Evolutionary conservation across 345 rosid species (phyloP), one percentile per base, ranked within the genome.

Genomic region (Eucalyptus brandiana): DNA sequence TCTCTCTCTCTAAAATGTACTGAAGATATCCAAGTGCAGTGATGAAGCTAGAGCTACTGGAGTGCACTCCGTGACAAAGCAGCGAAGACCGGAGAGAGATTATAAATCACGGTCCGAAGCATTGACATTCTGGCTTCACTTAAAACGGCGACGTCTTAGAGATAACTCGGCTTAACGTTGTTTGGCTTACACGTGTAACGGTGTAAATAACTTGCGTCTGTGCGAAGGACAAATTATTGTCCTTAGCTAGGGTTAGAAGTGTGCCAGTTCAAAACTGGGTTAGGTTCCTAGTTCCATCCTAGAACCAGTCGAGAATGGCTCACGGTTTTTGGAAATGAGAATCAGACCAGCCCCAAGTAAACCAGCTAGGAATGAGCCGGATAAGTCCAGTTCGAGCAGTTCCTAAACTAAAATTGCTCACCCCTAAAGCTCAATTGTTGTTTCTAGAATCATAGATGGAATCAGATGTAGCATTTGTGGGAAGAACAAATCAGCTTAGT

Each of bases 281-380:
- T 18, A 1, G 45, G 14, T 72, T 34, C 13, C 85, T 21, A 1
- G 3, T 40, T 23, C 2, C 28, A 40, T 14, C 26, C 47, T 0
- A 21, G 3, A 21, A 40, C 9, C 5, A 6, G 15, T 40, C 16
- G 2, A 34, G 26, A 12, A 34, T 18, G 40, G 6, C 81, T 34
- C 13, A 0, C 17, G 0, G 5, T 37, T 40, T 11, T 12, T 76
- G 47, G 30, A 76, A 40, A 40, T 21, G 47, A 1, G 24, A 18
- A 72, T 34, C 26, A 24, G 7, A 34, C 26, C 2, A 23, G 2
- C 19, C 12, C 6, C 24, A 2, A 0, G 24, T 18, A 7, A 69
- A 12, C 44, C 0, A 1, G 44, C 8, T 65, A 65, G 40, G 18
- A 65, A 6, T 18, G 5, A 6, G 11, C 3, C 0, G 0, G 1